phyloP scores from a whole-genome alignment of 1,139 yeast genomes.

The Chernovozyma sophiae-reginae region DNA sequence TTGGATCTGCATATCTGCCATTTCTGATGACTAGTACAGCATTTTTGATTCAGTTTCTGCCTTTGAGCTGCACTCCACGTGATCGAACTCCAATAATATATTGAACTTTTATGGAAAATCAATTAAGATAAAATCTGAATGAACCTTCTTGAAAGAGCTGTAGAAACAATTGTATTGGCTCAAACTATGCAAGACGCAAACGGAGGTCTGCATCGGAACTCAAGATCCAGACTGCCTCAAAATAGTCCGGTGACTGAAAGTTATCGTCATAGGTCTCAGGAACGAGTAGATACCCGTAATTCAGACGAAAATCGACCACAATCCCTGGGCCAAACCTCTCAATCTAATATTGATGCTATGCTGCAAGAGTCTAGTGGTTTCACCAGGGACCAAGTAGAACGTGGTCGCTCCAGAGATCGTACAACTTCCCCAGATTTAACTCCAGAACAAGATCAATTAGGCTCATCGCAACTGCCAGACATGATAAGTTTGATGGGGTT shows the following conservation, averaged over 20 bases:
- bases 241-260: neutral
- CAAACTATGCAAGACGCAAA: neutral
- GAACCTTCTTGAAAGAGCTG: too few relatives aligned
- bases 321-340: too few relatives aligned
- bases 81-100: too few relatives aligned
- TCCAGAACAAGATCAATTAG: slow-evolving; percentile 1
- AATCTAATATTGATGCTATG: too few relatives aligned
- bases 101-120: too few relatives aligned
- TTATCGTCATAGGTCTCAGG: slow-evolving; percentile 14
- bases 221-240: slow-evolving; percentile 22
- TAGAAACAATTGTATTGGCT: too few relatives aligned
- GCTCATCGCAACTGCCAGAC: slow-evolving; percentile 17
- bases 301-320: too few relatives aligned
- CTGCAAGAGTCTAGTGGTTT: neutral
- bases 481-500: slow-evolving; percentile 60
- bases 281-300: slow-evolving; percentile 7
- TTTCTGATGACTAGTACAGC: too few relatives aligned
- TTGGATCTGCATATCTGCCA: too few relatives aligned
- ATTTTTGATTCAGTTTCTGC: too few relatives aligned
- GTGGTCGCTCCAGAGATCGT: slow-evolving; percentile 25
- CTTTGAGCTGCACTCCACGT: too few relatives aligned
- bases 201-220: slow-evolving; percentile 1
- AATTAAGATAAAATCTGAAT: too few relatives aligned
- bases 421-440: slow-evolving; percentile 3
- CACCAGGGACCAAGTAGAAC: slow-evolving; percentile 9